These are phyloP conservation scores for Orbilia quercus DNA, from an alignment of 2,329 filamentous ascomycete species.

Conservation along the genomic window DNA sequence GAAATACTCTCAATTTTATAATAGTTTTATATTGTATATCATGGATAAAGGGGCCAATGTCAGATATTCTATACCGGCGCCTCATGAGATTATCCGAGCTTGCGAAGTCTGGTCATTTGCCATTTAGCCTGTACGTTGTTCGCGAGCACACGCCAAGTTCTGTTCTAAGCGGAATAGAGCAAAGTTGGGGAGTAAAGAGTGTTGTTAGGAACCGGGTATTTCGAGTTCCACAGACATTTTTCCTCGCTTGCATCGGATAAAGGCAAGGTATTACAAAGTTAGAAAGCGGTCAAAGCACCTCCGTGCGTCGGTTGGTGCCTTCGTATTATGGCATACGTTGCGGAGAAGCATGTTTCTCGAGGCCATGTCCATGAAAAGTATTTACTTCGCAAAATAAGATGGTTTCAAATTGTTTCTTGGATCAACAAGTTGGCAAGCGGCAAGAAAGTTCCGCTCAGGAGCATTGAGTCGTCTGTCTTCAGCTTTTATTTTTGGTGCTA, in stretches of 20 bases:
- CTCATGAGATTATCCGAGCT: too few species aligned
- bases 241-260: neutral
- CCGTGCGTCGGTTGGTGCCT: slow-evolving; percentile 1
- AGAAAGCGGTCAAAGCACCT: neutral
- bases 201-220: neutral
- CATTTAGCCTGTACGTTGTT: too few species aligned
- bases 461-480: slow-evolving; percentile 1
- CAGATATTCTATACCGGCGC: too few species aligned
- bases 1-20: too few species aligned
- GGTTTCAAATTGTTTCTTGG: neutral
- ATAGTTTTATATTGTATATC: too few species aligned
- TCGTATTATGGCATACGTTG: too few species aligned
- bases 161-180: too few species aligned
- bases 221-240: neutral
- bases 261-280: neutral
- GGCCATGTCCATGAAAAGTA: neutral
- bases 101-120: too few species aligned
- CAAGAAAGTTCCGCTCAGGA: neutral
- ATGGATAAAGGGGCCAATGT: too few species aligned
- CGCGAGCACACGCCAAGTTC: too few species aligned
- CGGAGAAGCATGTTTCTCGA: neutral
- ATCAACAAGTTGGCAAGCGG: neutral
- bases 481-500: neutral
- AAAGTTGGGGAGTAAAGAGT: neutral
- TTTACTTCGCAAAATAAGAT: neutral